Evolutionary conservation across 1,284 basidiomycete genomes (phyloP), one percentile per base, ranked within the genome.

Genomic region (Ceratobasidium sp.): DNA sequence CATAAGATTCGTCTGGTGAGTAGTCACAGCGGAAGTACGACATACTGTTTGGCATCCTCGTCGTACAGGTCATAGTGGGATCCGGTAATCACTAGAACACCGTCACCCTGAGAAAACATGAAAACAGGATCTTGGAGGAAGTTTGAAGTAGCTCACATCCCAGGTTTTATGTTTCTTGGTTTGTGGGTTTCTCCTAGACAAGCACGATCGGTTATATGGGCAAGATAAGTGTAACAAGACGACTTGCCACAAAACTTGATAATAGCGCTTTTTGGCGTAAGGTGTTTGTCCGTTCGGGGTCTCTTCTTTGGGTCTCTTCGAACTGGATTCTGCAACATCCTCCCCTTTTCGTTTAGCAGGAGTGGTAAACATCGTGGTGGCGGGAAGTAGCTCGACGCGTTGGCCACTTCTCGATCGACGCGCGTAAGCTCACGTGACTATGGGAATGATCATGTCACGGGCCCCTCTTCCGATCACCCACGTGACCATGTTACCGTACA

Each of bases 31-130:
- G 28, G 46, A 9, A 1, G 9, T 13, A 48, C 7, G 5, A 77
- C 88, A 80, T 83, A 91, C 93, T 85, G 83, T 85, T 88, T 90
- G 48, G 91, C 90, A 66, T 93, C 91, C 28, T 87, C 84, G 80
- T 92, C 91, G 9, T 71, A 59, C 2, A 83, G 68, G 5, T 78
- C 80, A 13, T 69, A 71, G 17, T 46, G 38, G 20, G 66, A 52
- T 2, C 73, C 79, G 13, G 56, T 66, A n/a, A 79, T 71, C 2
- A 80, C 65, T 0, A 80, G 46, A 3, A 80, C 75, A 48, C 79
- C 79, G 59, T 80, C 78, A 15, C 78, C 78, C 75, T 69, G 28
- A 28, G 28, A 42, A 54, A 33, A 23, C 52, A 48, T 33, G 54
- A 65, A 17, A 66, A 57, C 48, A 23, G 80, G 28, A 44, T 54